Evolutionary conservation across 495 filamentous ascomycete genomes (phyloP).

Genomic region (Hyaloscypha finlandica): DNA sequence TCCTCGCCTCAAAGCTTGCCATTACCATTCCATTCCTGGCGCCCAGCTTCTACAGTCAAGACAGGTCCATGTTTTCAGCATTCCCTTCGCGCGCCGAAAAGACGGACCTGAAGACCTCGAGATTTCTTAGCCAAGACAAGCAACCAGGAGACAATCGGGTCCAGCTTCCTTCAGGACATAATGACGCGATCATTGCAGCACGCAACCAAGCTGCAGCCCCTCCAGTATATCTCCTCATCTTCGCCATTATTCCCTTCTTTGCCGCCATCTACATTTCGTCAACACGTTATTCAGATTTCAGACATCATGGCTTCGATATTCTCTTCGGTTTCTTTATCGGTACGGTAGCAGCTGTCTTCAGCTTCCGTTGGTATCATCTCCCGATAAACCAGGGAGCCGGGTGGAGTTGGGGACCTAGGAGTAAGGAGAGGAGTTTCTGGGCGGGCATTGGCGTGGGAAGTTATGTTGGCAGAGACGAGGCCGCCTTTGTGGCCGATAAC

Average conservation of each 20-base stretch:
- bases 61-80: slow-evolving; percentile 41
- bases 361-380: slow-evolving; percentile 62
- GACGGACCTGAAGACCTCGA: slow-evolving; percentile 11
- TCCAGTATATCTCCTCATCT: slow-evolving; percentile 65
- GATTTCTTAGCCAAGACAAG: background rate
- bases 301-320: slow-evolving; percentile 89
- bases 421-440: slow-evolving; percentile 57
- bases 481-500: background rate
- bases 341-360: slow-evolving; percentile 45
- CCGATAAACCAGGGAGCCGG: slow-evolving; percentile 63
- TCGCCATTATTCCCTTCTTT: slow-evolving; percentile 65
- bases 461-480: slow-evolving; percentile 37
- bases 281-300: slow-evolving; percentile 75
- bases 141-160: background rate
- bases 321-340: slow-evolving; percentile 75
- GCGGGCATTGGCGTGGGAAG: slow-evolving; percentile 60
- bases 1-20: slow-evolving; percentile 63
- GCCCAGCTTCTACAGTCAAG: slow-evolving; percentile 36
- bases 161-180: slow-evolving; percentile 19
- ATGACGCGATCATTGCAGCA: slow-evolving; percentile 37
- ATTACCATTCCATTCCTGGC: slow-evolving; percentile 61
- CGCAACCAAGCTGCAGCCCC: slow-evolving; percentile 70
- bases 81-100: slow-evolving; percentile 49
- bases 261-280: slow-evolving; percentile 56
- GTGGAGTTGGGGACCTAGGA: slow-evolving; percentile 58